Evolutionary conservation across 768 basidiomycete species (phyloP).

Genomic region (Tulasnella sp.): DNA sequence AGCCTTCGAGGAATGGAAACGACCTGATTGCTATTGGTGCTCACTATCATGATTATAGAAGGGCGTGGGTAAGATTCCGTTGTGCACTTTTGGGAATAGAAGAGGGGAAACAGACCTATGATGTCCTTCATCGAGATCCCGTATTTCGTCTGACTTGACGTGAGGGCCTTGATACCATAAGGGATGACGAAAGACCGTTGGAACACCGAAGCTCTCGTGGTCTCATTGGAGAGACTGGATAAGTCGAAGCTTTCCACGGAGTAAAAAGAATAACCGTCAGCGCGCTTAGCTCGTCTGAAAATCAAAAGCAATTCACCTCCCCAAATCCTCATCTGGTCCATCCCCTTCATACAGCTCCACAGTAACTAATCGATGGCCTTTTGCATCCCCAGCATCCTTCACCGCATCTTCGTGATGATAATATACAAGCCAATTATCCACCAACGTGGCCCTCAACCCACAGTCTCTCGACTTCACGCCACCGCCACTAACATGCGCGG

Average conservation of each 20-base stretch:
- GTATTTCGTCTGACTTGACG: conserved; percentile 72
- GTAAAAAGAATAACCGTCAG: background rate
- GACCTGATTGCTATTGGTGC: conserved; percentile 62
- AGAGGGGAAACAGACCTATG: conserved; percentile 47
- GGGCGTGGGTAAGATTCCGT: background rate
- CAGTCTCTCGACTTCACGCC: conserved; percentile 31
- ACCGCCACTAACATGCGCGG: conserved; percentile 40
- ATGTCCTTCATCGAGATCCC: conserved; percentile 82
- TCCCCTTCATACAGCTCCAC: conserved; percentile 85
- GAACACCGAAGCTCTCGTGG: conserved; percentile 41
- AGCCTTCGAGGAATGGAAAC: conserved; percentile 59
- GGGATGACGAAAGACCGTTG: conserved; percentile 65
- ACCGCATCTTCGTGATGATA: conserved; percentile 59
- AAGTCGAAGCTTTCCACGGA: conserved; percentile 40
- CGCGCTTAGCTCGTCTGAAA: background rate
- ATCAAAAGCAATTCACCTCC: conserved; percentile 41
- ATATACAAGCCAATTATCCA: conserved; percentile 92
- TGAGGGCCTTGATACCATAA: conserved; percentile 52
- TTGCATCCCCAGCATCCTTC: conserved; percentile 36
- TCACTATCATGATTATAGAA: conserved; percentile 39
- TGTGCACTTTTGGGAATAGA: background rate
- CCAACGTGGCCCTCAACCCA: conserved; percentile 54
- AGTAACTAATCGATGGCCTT: conserved; percentile 62
- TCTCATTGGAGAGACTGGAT: conserved; percentile 45
- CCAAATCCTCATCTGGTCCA: conserved; percentile 51